These are phyloP conservation scores for Seminavis robusta DNA, from an alignment of 108 stramenopile genomes.

Conservation along the genomic window DNA sequence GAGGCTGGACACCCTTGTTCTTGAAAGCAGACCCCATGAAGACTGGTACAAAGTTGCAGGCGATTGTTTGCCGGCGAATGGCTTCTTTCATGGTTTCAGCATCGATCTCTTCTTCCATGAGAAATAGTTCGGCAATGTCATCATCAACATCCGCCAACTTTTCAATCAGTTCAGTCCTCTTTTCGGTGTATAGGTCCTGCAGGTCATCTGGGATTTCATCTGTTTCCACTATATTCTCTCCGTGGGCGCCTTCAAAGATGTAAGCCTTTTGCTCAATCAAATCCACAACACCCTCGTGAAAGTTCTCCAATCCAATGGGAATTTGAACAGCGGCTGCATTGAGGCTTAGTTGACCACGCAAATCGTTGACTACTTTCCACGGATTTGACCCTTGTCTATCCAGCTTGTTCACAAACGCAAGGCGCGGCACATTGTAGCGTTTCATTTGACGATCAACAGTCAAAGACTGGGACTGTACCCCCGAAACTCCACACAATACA, in stretches of 20 bases:
- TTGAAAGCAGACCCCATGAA: slow-evolving; percentile 99
- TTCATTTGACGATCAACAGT: slow-evolving; percentile 99
- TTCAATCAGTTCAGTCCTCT: slow-evolving; percentile 88
- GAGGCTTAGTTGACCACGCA: slow-evolving; percentile 85
- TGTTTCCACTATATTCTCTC: slow-evolving; percentile 76
- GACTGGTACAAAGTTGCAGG: slow-evolving; percentile 95
- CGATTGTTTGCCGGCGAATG: slow-evolving; percentile 87
- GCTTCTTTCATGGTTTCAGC: slow-evolving; percentile 79
- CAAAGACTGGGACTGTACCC: slow-evolving; percentile 97
- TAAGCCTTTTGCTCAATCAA: slow-evolving; percentile 70
- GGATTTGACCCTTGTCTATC: slow-evolving; percentile 97
- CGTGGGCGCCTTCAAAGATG: slow-evolving; percentile 89
- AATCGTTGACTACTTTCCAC: slow-evolving; percentile 79
- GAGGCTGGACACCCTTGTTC: slow-evolving; percentile 98
- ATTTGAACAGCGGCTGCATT: slow-evolving; percentile 97
- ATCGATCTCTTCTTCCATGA: slow-evolving; percentile 94
- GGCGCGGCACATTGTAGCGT: slow-evolving; percentile 96
- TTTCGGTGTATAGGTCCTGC: slow-evolving; percentile 70
- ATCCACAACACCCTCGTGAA: slow-evolving; percentile 94
- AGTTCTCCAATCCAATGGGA: slow-evolving; percentile 93
- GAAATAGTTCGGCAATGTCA: slow-evolving; percentile 94
- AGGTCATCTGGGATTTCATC: slow-evolving; percentile 83
- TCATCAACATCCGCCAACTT: slow-evolving; percentile 95
- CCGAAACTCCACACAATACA: slow-evolving; percentile 96
- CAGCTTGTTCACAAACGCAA: slow-evolving; percentile 99